Percentiles rank a stretch among this genome's conserved stretches.
phyloP scores from a whole-genome alignment of 169 alveolate species.

The Perkinsus marinus region DNA sequence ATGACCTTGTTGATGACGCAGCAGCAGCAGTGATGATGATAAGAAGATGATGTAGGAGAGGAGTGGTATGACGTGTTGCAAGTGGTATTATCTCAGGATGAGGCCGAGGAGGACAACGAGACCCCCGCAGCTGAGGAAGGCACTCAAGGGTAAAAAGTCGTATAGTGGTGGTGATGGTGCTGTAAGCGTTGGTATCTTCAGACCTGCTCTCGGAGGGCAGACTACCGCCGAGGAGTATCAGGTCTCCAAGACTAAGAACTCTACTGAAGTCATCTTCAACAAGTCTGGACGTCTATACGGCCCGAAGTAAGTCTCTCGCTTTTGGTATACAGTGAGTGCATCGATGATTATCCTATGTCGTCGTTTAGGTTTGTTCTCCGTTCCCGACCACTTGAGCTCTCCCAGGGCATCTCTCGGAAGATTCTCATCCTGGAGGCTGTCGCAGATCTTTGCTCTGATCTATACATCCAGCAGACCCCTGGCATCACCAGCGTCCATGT shows the following conservation, averaged over 20 bases:
- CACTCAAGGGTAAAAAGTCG: not conserved
- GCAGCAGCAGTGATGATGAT: conserved; percentile 35
- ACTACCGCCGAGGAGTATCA: not conserved
- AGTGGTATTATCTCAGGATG: conserved; percentile 2
- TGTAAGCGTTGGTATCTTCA: too few species aligned
- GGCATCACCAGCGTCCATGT: conserved; percentile 23
- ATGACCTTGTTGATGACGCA: conserved; percentile 16
- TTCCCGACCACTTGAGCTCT: not conserved
- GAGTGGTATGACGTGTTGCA: conserved; percentile 7
- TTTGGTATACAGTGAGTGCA: too few species aligned
- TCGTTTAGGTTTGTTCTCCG: not conserved
- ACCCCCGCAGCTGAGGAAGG: conserved; percentile 12
- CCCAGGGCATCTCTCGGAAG: not conserved
- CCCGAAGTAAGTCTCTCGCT: not conserved
- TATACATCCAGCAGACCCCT: conserved; percentile 13
- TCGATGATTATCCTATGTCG: too few species aligned
- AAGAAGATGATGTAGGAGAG: conserved; percentile 4
- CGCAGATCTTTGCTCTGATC: not conserved
- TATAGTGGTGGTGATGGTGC: too few species aligned
- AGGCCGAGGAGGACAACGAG: conserved; percentile 25
- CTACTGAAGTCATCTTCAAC: not conserved
- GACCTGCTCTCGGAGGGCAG: not conserved
- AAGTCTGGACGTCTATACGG: not conserved
- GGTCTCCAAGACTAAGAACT: not conserved
- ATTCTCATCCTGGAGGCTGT: not conserved